Evolutionary conservation across 2,329 filamentous ascomycete species (phyloP).

Genomic region (Ceratocystis papillata): DNA sequence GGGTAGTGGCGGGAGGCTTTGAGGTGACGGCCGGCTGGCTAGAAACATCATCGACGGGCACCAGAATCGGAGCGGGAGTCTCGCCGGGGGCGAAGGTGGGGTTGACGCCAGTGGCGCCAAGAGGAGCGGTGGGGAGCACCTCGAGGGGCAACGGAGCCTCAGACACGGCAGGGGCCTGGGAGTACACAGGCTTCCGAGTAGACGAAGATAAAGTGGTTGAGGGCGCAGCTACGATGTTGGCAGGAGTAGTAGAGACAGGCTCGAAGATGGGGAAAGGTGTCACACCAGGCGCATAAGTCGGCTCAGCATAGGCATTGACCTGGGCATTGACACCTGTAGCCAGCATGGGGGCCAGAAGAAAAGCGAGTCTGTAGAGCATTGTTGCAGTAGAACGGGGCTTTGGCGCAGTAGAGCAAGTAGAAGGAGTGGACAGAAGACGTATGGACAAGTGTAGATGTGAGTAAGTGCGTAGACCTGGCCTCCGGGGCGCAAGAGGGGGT

Average conservation of each 20-base stretch:
- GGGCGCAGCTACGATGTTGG: constrained; percentile 4
- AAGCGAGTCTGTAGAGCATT: constrained; percentile 17
- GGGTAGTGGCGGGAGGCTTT: not conserved
- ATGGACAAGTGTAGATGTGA: not conserved
- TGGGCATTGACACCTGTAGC: constrained; percentile 14
- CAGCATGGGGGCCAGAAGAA: constrained; percentile 17
- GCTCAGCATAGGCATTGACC: constrained; percentile 15
- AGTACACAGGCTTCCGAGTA: constrained; percentile 11
- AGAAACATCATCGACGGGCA: constrained; percentile 9
- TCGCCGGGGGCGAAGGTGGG: constrained; percentile 8
- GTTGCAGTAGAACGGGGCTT: not conserved
- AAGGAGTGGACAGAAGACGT: not conserved
- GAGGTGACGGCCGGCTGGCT: not conserved
- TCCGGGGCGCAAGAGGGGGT: constrained; percentile 1
- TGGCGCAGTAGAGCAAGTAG: not conserved
- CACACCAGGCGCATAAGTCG: constrained; percentile 15
- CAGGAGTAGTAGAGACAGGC: constrained; percentile 5
- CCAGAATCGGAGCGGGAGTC: constrained; percentile 21
- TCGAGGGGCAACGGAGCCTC: not conserved
- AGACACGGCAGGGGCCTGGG: not conserved
- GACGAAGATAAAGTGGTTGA: constrained; percentile 4
- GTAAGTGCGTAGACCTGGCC: not conserved
- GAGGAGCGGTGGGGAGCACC: not conserved
- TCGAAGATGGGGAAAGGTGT: constrained; percentile 24
- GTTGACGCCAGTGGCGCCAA: constrained; percentile 10